Base-by-base conservation (phyloP, 164 flowering plant species). In the Tetracentron sinense region DNA sequence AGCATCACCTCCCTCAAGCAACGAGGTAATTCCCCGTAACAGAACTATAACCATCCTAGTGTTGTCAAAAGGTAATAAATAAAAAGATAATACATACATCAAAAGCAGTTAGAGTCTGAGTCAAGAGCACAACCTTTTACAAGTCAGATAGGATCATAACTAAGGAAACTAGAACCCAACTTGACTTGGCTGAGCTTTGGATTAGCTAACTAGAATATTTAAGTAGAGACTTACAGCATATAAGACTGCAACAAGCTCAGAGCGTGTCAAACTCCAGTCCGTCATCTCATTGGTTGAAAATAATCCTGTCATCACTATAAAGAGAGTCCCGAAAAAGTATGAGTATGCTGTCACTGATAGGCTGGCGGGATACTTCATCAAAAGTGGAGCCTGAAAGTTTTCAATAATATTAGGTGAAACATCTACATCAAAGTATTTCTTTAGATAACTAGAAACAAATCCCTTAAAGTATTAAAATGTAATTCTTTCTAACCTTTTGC, bases 281-380 rank as follows among this genome's bases (percentile, higher is more conserved):
- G 88, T 79, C 60, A 84, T 73, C 42, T 75, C 86, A 30, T 70
- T 75, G 48, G 82, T 81, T 74, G 81, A 62, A 65, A 84, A 74
- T 33, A 86, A 69, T 46, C 97, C 85, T 21, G 97, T 79, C 21
- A 69, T 15, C 27, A 85, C 82, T 94, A 95, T 91, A 63, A 92
- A 73, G 10, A 85, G 14, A 58, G 87, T 82, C 65, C 97, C 99
- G 70, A 92, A 92, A 49, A 79, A 77, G 75, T 95, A 92, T 7
- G 97, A 88, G 74, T 76, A 89, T 62, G 99, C 97, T 42, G 97
- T 89, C 67, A 95, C 81, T n/a, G 99, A 88, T 58, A 95, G 62
- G 72, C 83, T 85, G 64, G 94, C 87, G 7, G 97, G 97, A 77
- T 95, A 95, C 71, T 77, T 89, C 33, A 65, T 70, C 63, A 92